Conservation (phyloP, 257 asterid species). For the Solanum chmielewskii region DNA sequence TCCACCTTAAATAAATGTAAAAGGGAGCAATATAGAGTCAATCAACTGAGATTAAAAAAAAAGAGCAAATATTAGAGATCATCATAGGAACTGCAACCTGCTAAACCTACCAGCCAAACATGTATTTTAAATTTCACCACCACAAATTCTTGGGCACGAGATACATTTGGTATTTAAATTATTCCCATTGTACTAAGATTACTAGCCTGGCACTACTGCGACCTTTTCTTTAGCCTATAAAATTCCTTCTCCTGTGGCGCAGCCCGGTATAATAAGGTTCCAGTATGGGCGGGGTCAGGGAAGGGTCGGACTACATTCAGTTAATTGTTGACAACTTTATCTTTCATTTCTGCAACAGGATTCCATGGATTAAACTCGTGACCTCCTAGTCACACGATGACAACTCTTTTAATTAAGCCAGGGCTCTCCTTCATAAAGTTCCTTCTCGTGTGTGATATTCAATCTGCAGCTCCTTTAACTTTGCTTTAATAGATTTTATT, state of each 20-base stretch:
- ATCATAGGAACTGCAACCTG: not conserved
- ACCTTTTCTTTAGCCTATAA: not conserved
- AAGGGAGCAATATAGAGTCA: not conserved
- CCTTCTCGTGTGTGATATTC: not conserved
- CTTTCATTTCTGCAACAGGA: not conserved
- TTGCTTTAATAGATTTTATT: not conserved
- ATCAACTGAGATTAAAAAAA: not conserved
- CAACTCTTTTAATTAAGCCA: not conserved
- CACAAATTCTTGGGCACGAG: not conserved
- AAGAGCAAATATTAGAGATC: not conserved
- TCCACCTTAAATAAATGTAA: not conserved
- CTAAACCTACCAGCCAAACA: not conserved
- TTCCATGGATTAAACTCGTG: not conserved
- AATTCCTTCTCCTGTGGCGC: not conserved
- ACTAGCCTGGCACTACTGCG: not conserved
- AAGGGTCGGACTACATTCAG: not conserved
- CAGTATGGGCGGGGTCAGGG: not conserved
- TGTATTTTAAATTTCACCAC: not conserved
- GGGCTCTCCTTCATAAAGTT: not conserved
- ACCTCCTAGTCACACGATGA: not conserved
- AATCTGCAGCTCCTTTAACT: not conserved
- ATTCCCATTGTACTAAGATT: not conserved
- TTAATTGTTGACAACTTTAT: not conserved
- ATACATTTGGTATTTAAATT: not conserved
- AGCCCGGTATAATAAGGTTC: not conserved